Conservation (phyloP, 306 rosid genomes). For the Prunus davidiana region DNA sequence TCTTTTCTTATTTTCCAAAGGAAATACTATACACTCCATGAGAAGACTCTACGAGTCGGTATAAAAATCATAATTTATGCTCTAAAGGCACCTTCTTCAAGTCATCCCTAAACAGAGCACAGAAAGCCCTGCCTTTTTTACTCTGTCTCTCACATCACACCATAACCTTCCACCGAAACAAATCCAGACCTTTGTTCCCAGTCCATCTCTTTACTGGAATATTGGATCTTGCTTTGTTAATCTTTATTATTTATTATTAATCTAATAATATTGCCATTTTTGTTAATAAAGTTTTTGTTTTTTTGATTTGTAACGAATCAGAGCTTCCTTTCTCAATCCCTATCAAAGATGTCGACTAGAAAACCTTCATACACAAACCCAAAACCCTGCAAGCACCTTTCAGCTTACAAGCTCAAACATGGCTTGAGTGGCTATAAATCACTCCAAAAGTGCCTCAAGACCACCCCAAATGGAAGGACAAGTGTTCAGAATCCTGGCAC, state of each 20-base stretch:
- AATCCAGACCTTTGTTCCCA: background rate
- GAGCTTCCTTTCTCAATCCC: slow-evolving; percentile 22
- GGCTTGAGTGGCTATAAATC: slow-evolving; percentile 68
- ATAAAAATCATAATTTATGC: background rate
- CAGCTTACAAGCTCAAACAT: slow-evolving; percentile 73
- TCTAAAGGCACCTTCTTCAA: background rate
- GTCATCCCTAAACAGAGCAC: background rate
- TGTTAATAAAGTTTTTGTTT: slow-evolving; percentile 1
- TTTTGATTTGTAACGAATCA: slow-evolving; percentile 23
- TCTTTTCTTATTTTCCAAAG: background rate
- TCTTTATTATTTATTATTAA: background rate
- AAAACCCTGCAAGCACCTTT: slow-evolving; percentile 72
- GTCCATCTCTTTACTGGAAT: background rate
- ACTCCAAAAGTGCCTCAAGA: slow-evolving; percentile 55
- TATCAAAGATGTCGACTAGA: slow-evolving; percentile 43
- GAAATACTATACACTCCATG: background rate
- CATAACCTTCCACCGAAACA: background rate
- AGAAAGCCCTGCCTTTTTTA: background rate
- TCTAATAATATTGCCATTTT: background rate
- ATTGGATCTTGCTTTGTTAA: background rate
- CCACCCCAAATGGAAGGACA: slow-evolving; percentile 60
- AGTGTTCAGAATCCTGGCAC: slow-evolving; percentile 49
- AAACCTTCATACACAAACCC: slow-evolving; percentile 67
- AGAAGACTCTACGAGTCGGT: slow-evolving; percentile 2
- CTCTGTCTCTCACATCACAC: background rate